phyloP scores from a whole-genome alignment of 768 basidiomycete genomes.

The Naematelia encephala region DNA sequence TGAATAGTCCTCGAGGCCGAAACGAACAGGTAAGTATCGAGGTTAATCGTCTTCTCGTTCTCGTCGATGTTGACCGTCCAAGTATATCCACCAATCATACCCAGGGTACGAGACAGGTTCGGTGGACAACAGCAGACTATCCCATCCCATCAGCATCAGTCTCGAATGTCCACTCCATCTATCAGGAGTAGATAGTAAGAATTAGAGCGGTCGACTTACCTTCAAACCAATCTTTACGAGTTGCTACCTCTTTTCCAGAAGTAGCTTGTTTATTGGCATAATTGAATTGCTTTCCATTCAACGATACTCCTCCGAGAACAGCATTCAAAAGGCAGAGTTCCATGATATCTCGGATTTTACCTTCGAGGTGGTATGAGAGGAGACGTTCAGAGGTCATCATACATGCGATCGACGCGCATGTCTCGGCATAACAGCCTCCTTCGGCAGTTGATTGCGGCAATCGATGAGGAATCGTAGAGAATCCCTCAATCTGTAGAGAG shows the following conservation, averaged over 20 bases:
- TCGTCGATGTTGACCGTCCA: slow-evolving; percentile 24
- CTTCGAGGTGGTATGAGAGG: slow-evolving; percentile 24
- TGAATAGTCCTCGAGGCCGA: slow-evolving; percentile 24
- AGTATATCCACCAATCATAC: slow-evolving; percentile 35
- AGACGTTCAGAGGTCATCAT: slow-evolving; percentile 41
- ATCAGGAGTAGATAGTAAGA: neutral
- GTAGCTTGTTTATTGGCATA: slow-evolving; percentile 39
- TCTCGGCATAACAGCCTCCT: slow-evolving; percentile 39
- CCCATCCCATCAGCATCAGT: no score
- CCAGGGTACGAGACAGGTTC: slow-evolving; percentile 30
- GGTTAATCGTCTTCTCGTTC: slow-evolving; percentile 10
- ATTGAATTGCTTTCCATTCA: slow-evolving; percentile 31
- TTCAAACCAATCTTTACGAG: slow-evolving; percentile 34
- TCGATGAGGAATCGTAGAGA: slow-evolving; percentile 20
- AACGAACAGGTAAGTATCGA: slow-evolving; percentile 25
- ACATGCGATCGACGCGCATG: slow-evolving; percentile 35
- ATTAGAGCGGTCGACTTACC: slow-evolving; percentile 19
- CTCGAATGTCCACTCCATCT: no score
- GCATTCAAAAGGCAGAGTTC: slow-evolving; percentile 32
- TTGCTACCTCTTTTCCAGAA: slow-evolving; percentile 26
- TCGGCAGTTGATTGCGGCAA: slow-evolving; percentile 33
- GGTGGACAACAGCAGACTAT: slow-evolving; percentile 41
- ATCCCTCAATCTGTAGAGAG: slow-evolving; percentile 28
- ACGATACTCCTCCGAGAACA: slow-evolving; percentile 29
- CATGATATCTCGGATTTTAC: slow-evolving; percentile 28